Conservation (phyloP, 1,284 basidiomycete genomes). For the Ustilago lituana region DNA sequence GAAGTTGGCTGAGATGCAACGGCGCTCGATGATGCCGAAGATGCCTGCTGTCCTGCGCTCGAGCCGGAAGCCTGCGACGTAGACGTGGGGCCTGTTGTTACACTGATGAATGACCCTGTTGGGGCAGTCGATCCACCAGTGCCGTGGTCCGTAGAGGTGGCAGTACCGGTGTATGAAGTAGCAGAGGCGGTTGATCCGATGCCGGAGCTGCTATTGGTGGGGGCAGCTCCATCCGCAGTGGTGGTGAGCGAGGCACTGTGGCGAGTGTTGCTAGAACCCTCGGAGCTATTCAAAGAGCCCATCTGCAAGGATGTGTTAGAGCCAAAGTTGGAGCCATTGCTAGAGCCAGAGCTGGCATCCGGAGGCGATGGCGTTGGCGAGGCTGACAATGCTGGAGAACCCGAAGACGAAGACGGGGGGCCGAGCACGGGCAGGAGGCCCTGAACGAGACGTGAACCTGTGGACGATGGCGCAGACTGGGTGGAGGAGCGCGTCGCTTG, state of each 20-base stretch:
- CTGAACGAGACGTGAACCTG: neutral
- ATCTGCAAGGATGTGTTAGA: neutral
- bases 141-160: conserved; percentile 5
- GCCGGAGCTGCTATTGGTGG: conserved; percentile 1
- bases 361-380: conserved; percentile 4
- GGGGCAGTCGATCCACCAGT: conserved; percentile 5
- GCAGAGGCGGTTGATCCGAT: neutral
- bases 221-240: neutral
- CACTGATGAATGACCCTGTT: neutral
- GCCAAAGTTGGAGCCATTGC: neutral
- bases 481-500: conserved; percentile 16
- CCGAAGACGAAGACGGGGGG: conserved; percentile 5
- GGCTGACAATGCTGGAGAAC: neutral
- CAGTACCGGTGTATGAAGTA: neutral
- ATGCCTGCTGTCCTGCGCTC: conserved; percentile 2
- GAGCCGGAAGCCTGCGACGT: conserved; percentile 15
- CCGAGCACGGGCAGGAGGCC: neutral
- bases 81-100: conserved; percentile 11
- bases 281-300: neutral
- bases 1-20: conserved; percentile 6
- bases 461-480: conserved; percentile 1
- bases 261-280: neutral
- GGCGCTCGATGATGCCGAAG: conserved; percentile 3
- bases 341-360: neutral
- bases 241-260: neutral